Evolutionary conservation across 2,329 filamentous ascomycete species (phyloP).

Genomic region (Coniochaeta prunicola): DNA sequence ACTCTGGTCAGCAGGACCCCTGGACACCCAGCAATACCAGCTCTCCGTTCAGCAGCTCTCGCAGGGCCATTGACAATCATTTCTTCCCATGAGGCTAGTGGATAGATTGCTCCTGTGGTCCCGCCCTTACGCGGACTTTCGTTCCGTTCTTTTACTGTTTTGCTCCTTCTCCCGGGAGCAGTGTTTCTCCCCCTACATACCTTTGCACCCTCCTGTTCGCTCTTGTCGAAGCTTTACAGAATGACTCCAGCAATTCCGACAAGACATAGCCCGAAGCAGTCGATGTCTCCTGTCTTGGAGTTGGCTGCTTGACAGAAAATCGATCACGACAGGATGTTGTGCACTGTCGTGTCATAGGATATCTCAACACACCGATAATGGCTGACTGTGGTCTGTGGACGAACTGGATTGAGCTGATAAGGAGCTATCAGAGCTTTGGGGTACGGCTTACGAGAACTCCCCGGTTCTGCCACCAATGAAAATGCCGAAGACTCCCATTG

Average conservation of each 20-base stretch:
- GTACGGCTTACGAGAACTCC: neutral
- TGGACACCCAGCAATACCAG: conserved; percentile 69
- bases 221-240: neutral
- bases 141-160: neutral
- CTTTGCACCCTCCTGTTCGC: neutral
- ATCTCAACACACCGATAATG: neutral
- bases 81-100: neutral
- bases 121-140: neutral
- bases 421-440: neutral
- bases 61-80: conserved; percentile 2
- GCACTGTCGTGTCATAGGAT: neutral
- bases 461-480: neutral
- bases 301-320: neutral
- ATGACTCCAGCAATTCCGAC: neutral
- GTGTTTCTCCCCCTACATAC: neutral
- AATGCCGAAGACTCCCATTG: neutral
- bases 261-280: neutral
- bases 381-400: neutral
- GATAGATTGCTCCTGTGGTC: neutral
- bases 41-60: conserved; percentile 31
- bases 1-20: conserved; percentile 67
- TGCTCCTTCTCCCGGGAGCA: neutral
- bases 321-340: neutral
- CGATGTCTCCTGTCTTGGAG: neutral
- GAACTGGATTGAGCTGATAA: neutral